Evolutionary conservation across 2,329 filamentous ascomycete species (phyloP).

Genomic region (Aspergillus tamarii): DNA sequence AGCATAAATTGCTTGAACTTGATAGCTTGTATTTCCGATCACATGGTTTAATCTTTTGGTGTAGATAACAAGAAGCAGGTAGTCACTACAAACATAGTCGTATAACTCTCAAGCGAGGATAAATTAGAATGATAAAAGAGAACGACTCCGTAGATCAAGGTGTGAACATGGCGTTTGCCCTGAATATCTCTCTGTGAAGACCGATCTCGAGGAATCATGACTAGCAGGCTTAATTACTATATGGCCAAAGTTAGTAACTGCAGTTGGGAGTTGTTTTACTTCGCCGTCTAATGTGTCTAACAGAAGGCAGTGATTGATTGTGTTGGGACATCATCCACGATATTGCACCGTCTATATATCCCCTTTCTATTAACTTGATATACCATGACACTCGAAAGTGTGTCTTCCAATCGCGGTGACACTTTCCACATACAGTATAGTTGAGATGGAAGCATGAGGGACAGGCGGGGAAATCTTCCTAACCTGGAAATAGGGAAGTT

Average conservation of each 20-base stretch:
- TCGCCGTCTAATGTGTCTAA: not conserved
- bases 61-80: too few relatives aligned
- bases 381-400: not conserved
- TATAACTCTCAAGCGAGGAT: too few relatives aligned
- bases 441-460: not conserved
- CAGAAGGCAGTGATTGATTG: not conserved
- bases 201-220: not conserved
- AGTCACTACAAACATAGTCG: too few relatives aligned
- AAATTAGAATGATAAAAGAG: too few relatives aligned
- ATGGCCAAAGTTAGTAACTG: not conserved
- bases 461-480: not conserved
- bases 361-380: not conserved
- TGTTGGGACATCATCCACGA: not conserved
- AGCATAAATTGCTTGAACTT: not conserved
- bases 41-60: too few relatives aligned
- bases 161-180: constrained; percentile 18
- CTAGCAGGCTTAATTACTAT: not conserved
- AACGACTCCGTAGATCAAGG: constrained; percentile 4
- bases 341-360: not conserved
- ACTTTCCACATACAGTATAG: not conserved
- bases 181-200: not conserved
- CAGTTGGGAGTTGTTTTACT: not conserved
- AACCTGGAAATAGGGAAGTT: not conserved
- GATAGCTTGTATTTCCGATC: too few relatives aligned
- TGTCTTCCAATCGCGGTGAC: not conserved